Percentiles rank a stretch among this genome's conserved stretches.
phyloP scores from a whole-genome alignment of 2,329 filamentous ascomycete species.

The Colletotrichum euphorbiae region DNA sequence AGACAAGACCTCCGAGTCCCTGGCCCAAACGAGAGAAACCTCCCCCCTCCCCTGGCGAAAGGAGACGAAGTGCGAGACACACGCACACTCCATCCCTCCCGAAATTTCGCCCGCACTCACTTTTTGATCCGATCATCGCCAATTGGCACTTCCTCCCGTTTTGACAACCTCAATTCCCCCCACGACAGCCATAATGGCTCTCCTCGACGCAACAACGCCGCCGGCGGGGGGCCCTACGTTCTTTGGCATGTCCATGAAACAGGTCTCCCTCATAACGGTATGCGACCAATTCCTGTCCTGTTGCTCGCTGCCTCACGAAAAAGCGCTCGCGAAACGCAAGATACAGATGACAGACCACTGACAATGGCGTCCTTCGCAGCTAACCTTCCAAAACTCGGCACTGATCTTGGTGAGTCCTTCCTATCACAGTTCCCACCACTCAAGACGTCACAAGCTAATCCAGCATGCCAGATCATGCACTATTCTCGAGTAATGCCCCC shows the following conservation, averaged over 20 bases:
- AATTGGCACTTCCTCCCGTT: conserved; percentile 10
- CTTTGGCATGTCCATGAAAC: conserved; percentile 75
- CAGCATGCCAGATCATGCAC: conserved; percentile 78
- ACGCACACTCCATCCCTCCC: not conserved
- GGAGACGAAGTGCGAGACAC: not conserved
- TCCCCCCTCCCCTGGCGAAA: not conserved
- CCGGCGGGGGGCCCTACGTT: conserved; percentile 57
- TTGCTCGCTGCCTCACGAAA: not conserved
- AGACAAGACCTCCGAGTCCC: conserved; percentile 14
- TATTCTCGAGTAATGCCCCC: conserved; percentile 96
- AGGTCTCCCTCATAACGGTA: conserved; percentile 65
- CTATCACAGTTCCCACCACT: not conserved
- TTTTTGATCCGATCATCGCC: not conserved
- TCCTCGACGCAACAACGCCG: conserved; percentile 53
- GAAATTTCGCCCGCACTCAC: not conserved
- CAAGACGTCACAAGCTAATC: conserved; percentile 19
- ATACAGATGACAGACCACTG: conserved; percentile 23
- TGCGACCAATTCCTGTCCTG: conserved; percentile 29
- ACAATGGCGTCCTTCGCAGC: conserved; percentile 57
- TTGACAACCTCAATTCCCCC: conserved; percentile 9
- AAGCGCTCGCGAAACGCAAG: too few relatives aligned
- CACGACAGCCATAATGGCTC: conserved; percentile 51
- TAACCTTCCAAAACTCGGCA: conserved; percentile 82
- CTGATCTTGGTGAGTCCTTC: conserved; percentile 71
- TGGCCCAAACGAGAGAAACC: conserved; percentile 15